Base-by-base conservation (phyloP, 768 basidiomycete species). In the Lactifluus subvellereus region DNA sequence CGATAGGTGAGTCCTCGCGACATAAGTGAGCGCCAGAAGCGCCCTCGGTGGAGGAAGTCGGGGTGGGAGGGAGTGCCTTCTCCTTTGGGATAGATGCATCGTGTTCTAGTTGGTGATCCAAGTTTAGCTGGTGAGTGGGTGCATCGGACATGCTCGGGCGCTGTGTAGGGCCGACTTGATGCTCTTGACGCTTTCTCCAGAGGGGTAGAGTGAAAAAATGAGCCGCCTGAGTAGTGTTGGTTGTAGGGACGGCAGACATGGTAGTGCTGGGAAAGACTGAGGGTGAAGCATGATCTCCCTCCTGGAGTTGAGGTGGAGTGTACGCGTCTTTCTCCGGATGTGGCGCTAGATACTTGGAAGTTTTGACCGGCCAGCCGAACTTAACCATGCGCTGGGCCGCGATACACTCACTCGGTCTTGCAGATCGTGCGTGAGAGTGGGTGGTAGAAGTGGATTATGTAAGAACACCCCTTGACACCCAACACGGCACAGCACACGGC, bases 171-270 rank as follows among this genome's bases (percentile, higher is more conserved):
- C 66, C 35, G 27, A 76, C 69, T 22, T 71, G 66, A 52, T 74
- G 71, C 37, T 74, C 69, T 33, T 73, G 75, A 63, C 81, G 84
- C 67, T 81, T 85, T 69, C 77, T 81, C 86, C 86, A 87, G 64
- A 79, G 77, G 16, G 86, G 84, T 30, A 86, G 73, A 27, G 87
- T 84, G 72, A 89, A 84, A 74, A 88, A 84, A 72, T 84, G 84
- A 27, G 58, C 42, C 3, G 37, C 27, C 20, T 48, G 54, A 2
- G 83, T 80, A 13, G 81, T 76, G 13, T 80, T 79, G 55, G 77
- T 75, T 13, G 80, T 55, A n/a, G 53, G 57, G 27, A 32, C 38
- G 53, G 53, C 37, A 45, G 59, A 11, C 14, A 64, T 22, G 22
- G 57, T 56, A 33, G 64, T 47, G 20, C 47, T 47, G 20, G 58